Evolutionary conservation across 257 asterid species (phyloP).

Genomic region (Voacanga thouarsii): DNA sequence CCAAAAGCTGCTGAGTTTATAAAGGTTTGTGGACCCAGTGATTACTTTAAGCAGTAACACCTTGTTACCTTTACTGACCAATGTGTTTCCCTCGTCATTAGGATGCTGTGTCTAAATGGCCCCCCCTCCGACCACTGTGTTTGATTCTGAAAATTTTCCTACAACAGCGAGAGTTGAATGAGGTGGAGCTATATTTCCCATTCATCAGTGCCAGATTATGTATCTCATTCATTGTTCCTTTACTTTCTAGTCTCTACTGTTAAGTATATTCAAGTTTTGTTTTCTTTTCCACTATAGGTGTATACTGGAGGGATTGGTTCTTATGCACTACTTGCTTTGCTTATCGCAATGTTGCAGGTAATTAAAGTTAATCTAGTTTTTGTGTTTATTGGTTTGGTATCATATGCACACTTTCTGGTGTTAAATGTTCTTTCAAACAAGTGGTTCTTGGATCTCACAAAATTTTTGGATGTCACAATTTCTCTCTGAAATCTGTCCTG

Average conservation of each 20-base stretch:
- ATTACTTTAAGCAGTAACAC: background rate
- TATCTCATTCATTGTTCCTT: slow-evolving; percentile 1
- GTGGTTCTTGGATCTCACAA: background rate
- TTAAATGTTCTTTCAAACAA: background rate
- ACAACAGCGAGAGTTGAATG: slow-evolving; percentile 95
- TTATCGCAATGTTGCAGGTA: slow-evolving; percentile 92
- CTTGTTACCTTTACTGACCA: background rate
- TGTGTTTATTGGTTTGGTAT: background rate
- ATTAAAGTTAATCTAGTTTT: slow-evolving; percentile 12
- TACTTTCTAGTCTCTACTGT: slow-evolving; percentile 14
- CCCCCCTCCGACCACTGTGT: slow-evolving; percentile 83
- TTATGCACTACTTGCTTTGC: slow-evolving; percentile 93
- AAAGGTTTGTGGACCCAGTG: slow-evolving; percentile 38
- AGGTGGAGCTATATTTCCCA: slow-evolving; percentile 41
- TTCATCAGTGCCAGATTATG: background rate
- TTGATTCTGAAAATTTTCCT: slow-evolving; percentile 85
- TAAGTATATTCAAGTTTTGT: slow-evolving; percentile 20
- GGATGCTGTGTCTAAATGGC: slow-evolving; percentile 81
- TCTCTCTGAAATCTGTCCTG: background rate
- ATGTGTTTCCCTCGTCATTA: slow-evolving; percentile 20
- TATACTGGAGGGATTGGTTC: slow-evolving; percentile 99
- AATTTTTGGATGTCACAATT: background rate
- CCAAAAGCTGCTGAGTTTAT: slow-evolving; percentile 96
- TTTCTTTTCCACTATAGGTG: slow-evolving; percentile 48
- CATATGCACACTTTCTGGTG: background rate